Percentiles rank a stretch among this genome's conserved stretches.
Evolutionary conservation across 169 alveolate genomes (phyloP).

Genomic region (Amoebophrya sp.): DNA sequence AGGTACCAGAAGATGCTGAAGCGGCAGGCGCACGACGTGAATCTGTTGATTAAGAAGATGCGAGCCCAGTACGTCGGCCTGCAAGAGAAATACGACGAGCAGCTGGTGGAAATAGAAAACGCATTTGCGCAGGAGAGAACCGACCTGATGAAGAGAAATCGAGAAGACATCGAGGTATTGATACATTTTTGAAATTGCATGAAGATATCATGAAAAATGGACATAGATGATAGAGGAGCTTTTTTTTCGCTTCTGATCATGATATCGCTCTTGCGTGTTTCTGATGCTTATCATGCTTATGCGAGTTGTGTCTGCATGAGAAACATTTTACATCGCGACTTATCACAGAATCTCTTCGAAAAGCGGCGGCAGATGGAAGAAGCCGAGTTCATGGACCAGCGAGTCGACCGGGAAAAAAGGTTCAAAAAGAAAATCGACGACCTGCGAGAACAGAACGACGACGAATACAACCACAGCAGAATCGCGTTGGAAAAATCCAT

Average conservation of each 20-base stretch:
- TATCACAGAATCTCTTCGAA: not conserved
- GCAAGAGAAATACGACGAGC: not conserved
- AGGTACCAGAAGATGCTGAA: constrained; percentile 22
- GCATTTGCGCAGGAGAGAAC: not conserved
- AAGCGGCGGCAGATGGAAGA: not conserved
- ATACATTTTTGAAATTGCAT: no score
- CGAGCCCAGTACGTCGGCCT: not conserved
- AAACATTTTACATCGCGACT: not conserved
- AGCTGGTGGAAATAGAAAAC: not conserved
- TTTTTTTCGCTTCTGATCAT: no score
- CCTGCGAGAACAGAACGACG: not conserved
- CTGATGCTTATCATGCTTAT: no score
- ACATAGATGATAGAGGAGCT: no score
- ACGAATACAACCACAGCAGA: constrained; percentile 19
- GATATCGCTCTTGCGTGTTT: no score
- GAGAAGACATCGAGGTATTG: not conserved
- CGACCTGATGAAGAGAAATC: not conserved
- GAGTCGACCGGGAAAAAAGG: not conserved
- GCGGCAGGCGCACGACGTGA: constrained; percentile 22
- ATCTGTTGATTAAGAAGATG: not conserved
- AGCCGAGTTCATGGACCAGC: not conserved
- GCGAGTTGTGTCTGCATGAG: no score
- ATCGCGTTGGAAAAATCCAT: constrained; percentile 47
- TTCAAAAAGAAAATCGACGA: not conserved
- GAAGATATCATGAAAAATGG: no score